Evolutionary conservation across 805 yeast genomes (phyloP).

Genomic region (Candida maltosa): DNA sequence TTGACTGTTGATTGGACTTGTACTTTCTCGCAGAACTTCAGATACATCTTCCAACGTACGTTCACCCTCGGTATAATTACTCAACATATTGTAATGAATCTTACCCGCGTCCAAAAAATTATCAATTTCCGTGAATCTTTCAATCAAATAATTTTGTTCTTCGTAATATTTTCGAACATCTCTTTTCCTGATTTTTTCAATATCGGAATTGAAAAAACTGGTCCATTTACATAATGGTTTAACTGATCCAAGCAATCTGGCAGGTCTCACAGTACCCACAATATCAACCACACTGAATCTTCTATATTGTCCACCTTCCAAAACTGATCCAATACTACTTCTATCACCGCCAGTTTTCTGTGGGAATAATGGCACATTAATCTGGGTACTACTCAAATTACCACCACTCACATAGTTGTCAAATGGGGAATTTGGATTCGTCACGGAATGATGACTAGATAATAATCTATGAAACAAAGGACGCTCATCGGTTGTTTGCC

Average conservation of each 20-base stretch:
- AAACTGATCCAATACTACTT: too few relatives aligned
- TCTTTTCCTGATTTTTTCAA: slow-evolving; percentile 16
- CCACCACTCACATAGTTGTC: slow-evolving; percentile 4
- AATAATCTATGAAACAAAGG: slow-evolving; percentile 29
- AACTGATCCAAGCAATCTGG: slow-evolving; percentile 31
- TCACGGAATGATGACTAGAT: slow-evolving; percentile 25
- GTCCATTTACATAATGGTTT: slow-evolving; percentile 29
- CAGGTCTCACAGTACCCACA: slow-evolving; percentile 21
- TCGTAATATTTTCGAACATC: slow-evolving; percentile 44
- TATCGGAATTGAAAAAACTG: slow-evolving; percentile 15
- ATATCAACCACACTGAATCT: slow-evolving; percentile 16
- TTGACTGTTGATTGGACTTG: slow-evolving; percentile 3
- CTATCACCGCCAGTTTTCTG: slow-evolving; percentile 5
- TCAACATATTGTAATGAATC: slow-evolving; percentile 60
- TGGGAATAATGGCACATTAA: slow-evolving; percentile 1
- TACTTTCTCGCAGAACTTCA: slow-evolving; percentile 7
- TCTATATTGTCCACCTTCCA: slow-evolving; percentile 20
- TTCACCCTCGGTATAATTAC: slow-evolving; percentile 44
- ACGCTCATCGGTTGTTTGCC: slow-evolving; percentile 3
- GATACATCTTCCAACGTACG: slow-evolving; percentile 2
- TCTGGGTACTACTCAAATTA: neutral
- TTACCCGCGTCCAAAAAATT: slow-evolving; percentile 63
- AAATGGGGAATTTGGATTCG: slow-evolving; percentile 23
- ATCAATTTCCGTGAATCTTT: slow-evolving; percentile 58
- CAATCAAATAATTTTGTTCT: slow-evolving; percentile 58